Percentiles rank a stretch among this genome's conserved stretches.
These are phyloP conservation scores for Malassezia japonica DNA, from an alignment of 1,284 basidiomycete genomes.

Conservation along the genomic window DNA sequence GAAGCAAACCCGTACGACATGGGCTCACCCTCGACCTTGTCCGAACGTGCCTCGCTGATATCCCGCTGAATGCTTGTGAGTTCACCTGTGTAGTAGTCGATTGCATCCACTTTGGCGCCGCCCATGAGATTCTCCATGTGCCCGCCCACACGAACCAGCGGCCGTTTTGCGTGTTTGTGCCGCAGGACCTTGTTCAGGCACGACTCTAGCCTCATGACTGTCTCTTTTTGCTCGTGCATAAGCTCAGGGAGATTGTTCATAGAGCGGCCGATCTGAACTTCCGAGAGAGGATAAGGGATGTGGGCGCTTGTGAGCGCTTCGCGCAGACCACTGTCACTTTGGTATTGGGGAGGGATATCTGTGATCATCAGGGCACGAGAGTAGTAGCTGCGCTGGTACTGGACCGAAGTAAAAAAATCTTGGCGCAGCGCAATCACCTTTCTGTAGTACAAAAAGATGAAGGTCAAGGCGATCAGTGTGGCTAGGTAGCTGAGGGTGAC, in stretches of 20 bases:
- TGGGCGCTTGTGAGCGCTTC: slow-evolving; percentile 53
- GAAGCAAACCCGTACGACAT: slow-evolving; percentile 46
- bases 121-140: slow-evolving; percentile 55
- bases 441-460: slow-evolving; percentile 39
- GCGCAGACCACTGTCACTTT: slow-evolving; percentile 58
- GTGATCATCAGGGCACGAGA: slow-evolving; percentile 56
- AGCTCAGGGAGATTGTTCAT: slow-evolving; percentile 67
- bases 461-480: slow-evolving; percentile 29
- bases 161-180: slow-evolving; percentile 50
- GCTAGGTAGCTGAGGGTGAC: slow-evolving; percentile 44
- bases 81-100: slow-evolving; percentile 35
- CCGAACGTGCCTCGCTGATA: slow-evolving; percentile 51
- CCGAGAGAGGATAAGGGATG: slow-evolving; percentile 71
- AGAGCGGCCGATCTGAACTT: slow-evolving; percentile 67
- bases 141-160: slow-evolving; percentile 63
- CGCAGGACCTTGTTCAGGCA: slow-evolving; percentile 57
- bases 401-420: slow-evolving; percentile 39
- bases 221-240: slow-evolving; percentile 73
- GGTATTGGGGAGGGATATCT: slow-evolving; percentile 65
- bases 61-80: slow-evolving; percentile 35
- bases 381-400: slow-evolving; percentile 52
- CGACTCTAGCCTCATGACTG: slow-evolving; percentile 71
- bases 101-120: slow-evolving; percentile 56
- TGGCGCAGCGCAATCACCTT: slow-evolving; percentile 39
- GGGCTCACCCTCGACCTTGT: slow-evolving; percentile 31